Base-by-base conservation (phyloP, 306 rosid species). In the Corylus avellana region DNA sequence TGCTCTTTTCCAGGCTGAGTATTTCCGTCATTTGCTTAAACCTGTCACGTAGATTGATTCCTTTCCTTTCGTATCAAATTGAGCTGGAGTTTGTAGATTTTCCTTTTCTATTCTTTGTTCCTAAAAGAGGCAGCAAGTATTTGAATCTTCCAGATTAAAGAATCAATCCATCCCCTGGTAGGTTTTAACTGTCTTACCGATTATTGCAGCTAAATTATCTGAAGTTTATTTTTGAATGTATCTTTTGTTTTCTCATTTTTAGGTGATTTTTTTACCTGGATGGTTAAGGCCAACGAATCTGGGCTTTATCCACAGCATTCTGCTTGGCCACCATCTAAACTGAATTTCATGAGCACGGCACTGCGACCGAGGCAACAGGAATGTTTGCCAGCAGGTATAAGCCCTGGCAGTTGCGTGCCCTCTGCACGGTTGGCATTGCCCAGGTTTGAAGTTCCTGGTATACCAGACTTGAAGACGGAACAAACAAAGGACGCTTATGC, bases 21-120 rank as follows among this genome's bases (percentile, higher is more conserved):
- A 93, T 84, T 93, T 93, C 78, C 97, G 98, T 42, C 93, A 90
- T 10, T 84, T 93, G 87, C 98, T 93, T 74, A 93, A 93, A 84
- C 98, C 98, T 76, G 90, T 93, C 70, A 93, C 98, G 94, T 93
- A 93, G 90, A 77, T 84, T 67, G 79, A 51, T 82, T 77, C 50
- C 7, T 0, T 72, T 20, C 72, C 80, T 69, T 75, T 12, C 75
- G 63, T 35, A 61, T 83, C 77, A 75, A 61, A 78, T 80, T 71
- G 56, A 86, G 91, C 82, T 74, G 86, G 87, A 84, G 69, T 76
- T 84, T 79, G 73, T 71, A 55, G 79, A 47, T 85, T 87, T 85
- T 79, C 54, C 55, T 78, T 86, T 88, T 72, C 75, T 59, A 20
- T 83, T 81, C 63, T 81, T 78, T 85, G 81, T 83, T 76, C 49